phyloP scores from a whole-genome alignment of 2,329 filamentous ascomycete species.

The Falciphora oryzae region DNA sequence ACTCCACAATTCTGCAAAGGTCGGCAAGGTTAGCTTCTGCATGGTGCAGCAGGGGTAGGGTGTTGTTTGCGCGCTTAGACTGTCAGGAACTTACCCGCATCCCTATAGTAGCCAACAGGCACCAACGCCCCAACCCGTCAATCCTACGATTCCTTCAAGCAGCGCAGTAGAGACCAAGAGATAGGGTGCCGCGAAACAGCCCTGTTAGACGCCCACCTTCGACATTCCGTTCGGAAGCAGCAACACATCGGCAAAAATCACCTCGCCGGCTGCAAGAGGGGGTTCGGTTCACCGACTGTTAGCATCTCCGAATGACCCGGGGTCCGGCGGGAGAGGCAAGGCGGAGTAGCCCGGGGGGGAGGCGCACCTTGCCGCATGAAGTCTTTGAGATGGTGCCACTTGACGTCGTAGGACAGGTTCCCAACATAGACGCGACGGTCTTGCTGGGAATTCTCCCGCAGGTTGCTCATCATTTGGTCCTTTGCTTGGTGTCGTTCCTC shows the following conservation, averaged over 20 bases:
- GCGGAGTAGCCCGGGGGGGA: not conserved
- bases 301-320: slow-evolving; percentile 14
- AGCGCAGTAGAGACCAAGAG: slow-evolving; percentile 41
- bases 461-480: slow-evolving; percentile 93
- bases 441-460: slow-evolving; percentile 93
- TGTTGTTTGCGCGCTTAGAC: not conserved
- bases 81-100: slow-evolving; percentile 80
- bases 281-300: not conserved
- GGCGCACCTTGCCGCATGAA: slow-evolving; percentile 98
- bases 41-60: not conserved
- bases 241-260: slow-evolving; percentile 98
- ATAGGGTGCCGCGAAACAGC: slow-evolving; percentile 58
- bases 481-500: slow-evolving; percentile 80
- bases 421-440: slow-evolving; percentile 99
- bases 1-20: slow-evolving; percentile 89
- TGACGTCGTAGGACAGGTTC: slow-evolving; percentile 98
- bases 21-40: slow-evolving; percentile 5
- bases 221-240: slow-evolving; percentile 99
- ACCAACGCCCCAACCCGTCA: slow-evolving; percentile 90
- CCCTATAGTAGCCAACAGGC: slow-evolving; percentile 91
- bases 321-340: not conserved
- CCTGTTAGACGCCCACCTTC: slow-evolving; percentile 92
- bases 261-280: slow-evolving; percentile 74
- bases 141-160: slow-evolving; percentile 77
- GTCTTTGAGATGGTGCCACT: slow-evolving; percentile 99